phyloP scores from a whole-genome alignment of 805 yeast genomes.

The Saccharomyces paradoxus region DNA sequence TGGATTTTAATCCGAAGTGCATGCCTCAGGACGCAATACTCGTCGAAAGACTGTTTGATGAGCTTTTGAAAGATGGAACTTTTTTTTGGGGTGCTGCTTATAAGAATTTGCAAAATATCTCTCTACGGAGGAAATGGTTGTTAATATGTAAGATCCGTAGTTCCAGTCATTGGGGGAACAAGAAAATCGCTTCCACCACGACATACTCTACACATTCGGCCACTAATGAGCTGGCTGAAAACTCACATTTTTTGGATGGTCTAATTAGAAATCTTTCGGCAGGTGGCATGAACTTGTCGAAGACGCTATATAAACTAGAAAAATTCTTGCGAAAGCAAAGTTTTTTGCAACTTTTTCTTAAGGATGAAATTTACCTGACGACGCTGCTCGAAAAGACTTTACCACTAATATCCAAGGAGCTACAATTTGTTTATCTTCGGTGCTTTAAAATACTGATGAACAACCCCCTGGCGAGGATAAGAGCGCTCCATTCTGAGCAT shows the following conservation, averaged over 20 bases:
- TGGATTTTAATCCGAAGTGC: constrained; percentile 6
- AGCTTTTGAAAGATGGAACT: constrained; percentile 17
- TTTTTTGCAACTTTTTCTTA: constrained; percentile 13
- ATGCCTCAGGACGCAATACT: constrained; percentile 15
- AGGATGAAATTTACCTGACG: constrained; percentile 8
- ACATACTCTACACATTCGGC: background rate
- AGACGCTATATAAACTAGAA: constrained; percentile 21
- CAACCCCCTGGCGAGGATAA: constrained; percentile 11
- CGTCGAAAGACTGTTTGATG: constrained; percentile 17
- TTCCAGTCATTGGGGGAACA: constrained; percentile 1
- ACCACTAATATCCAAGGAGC: constrained; percentile 1
- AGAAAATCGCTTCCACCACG: background rate
- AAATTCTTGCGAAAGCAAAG: constrained; percentile 17
- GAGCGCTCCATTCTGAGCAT: constrained; percentile 7
- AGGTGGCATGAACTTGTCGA: constrained; percentile 2
- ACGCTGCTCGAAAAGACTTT: constrained; percentile 5
- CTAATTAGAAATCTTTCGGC: background rate
- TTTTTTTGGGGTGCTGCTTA: constrained; percentile 24
- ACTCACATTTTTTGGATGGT: background rate
- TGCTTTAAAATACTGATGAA: constrained; percentile 24
- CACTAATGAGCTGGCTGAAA: constrained; percentile 1
- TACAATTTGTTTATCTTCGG: constrained; percentile 20
- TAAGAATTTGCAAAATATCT: constrained; percentile 15
- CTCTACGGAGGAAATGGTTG: constrained; percentile 26
- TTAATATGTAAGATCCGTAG: constrained; percentile 19